Conservation (phyloP, 1,284 basidiomycete genomes). For the Ustilago shanxiensis region DNA sequence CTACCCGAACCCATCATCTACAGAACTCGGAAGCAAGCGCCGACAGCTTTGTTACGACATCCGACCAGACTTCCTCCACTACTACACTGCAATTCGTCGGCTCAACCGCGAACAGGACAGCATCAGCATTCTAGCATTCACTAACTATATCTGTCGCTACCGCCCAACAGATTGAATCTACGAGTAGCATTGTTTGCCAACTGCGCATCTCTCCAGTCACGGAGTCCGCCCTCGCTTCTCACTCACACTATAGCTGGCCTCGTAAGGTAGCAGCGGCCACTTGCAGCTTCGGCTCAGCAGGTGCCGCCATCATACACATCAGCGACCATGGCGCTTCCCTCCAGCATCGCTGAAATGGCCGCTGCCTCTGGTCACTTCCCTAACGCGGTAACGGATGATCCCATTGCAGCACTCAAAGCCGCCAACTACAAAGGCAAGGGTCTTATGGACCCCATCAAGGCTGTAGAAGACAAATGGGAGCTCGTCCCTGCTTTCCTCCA, state of each 20-base stretch:
- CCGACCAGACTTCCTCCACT: not conserved
- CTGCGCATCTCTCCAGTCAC: not conserved
- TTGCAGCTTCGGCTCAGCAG: constrained; percentile 3
- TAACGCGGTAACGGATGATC: constrained; percentile 22
- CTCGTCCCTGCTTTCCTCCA: constrained; percentile 68
- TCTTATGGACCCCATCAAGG: constrained; percentile 73
- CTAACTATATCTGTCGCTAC: not conserved
- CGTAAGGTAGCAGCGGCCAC: constrained; percentile 3
- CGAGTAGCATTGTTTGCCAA: too few species aligned
- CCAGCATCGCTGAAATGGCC: constrained; percentile 52
- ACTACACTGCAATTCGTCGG: not conserved
- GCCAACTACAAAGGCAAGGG: constrained; percentile 68
- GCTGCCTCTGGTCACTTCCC: constrained; percentile 31
- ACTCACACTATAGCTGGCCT: not conserved
- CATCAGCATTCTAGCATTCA: not conserved
- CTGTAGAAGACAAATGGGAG: constrained; percentile 72
- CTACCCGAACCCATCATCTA: too few species aligned
- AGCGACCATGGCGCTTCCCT: constrained; percentile 36
- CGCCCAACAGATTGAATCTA: too few species aligned
- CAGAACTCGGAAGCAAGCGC: too few species aligned
- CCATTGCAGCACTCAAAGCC: constrained; percentile 56
- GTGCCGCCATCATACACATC: constrained; percentile 7
- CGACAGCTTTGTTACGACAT: not conserved
- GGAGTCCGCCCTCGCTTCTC: not conserved
- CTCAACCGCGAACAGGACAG: not conserved